These are phyloP conservation scores for Raphanus sativus DNA, from an alignment of 345 rosid species.

Conservation along the genomic window DNA sequence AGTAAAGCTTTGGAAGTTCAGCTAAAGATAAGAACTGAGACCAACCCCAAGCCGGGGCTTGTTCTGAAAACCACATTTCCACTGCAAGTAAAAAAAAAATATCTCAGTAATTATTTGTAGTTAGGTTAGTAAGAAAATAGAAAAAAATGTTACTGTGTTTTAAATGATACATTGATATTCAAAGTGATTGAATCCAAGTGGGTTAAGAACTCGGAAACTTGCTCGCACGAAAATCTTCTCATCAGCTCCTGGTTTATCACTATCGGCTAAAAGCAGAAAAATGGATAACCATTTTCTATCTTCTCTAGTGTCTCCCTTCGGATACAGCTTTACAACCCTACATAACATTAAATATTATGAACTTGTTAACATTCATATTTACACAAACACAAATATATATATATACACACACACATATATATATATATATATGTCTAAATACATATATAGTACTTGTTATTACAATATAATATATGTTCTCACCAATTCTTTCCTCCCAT, in stretches of 20 bases:
- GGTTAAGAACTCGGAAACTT: not conserved
- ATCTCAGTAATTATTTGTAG: not conserved
- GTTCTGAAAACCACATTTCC: not conserved
- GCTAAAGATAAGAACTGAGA: not conserved
- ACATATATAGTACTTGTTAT: not conserved
- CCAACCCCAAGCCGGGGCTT: not conserved
- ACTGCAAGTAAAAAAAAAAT: not conserved
- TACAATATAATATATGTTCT: not conserved
- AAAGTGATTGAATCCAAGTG: not conserved
- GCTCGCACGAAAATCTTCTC: not conserved
- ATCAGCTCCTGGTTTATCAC: not conserved
- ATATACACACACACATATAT: not conserved
- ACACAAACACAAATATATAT: not conserved
- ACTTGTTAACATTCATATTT: not conserved
- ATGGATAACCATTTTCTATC: not conserved
- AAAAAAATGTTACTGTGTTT: not conserved
- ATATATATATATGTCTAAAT: not conserved
- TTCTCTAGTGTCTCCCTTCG: not conserved
- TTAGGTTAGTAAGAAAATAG: not conserved
- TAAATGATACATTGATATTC: not conserved
- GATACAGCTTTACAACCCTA: not conserved
- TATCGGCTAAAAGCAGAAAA: not conserved
- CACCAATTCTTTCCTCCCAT: constrained; percentile 6
- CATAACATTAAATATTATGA: not conserved
- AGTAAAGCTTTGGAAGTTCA: not conserved